A percentile compares a stretch with the other conserved stretches of the same genome.
Evolutionary conservation across 306 rosid species (phyloP).

Genomic region (Fagus crenata): DNA sequence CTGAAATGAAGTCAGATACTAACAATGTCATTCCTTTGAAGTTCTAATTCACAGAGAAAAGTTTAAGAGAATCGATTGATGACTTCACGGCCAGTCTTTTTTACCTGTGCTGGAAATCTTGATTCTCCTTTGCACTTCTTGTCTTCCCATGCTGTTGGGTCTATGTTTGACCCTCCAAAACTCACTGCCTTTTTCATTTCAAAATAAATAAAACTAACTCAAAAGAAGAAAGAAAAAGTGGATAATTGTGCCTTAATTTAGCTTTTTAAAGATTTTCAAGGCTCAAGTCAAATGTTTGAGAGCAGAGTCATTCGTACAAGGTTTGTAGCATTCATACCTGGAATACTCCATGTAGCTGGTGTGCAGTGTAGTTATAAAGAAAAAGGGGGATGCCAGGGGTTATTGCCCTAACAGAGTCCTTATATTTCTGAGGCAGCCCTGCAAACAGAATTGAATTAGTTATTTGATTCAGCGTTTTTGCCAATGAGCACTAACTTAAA

Average conservation of each 20-base stretch:
- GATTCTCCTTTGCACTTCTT: conserved; percentile 33
- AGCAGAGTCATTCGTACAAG: background rate
- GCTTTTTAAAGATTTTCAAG: conserved; percentile 2
- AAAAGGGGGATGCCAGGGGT: conserved; percentile 36
- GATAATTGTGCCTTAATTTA: background rate
- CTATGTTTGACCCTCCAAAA: conserved; percentile 39
- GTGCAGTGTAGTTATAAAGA: conserved; percentile 35
- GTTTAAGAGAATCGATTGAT: background rate
- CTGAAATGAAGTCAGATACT: background rate
- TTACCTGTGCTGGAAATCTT: conserved; percentile 36
- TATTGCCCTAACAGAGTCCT: conserved; percentile 37
- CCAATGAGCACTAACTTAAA: background rate
- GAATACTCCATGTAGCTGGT: conserved; percentile 37
- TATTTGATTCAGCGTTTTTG: background rate
- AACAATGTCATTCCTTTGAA: background rate
- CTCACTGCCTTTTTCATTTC: conserved; percentile 24
- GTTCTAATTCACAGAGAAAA: background rate
- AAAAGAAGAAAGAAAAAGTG: background rate
- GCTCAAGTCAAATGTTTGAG: background rate
- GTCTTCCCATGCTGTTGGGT: conserved; percentile 36
- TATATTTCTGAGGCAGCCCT: conserved; percentile 38
- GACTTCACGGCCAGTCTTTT: background rate
- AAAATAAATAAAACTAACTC: background rate
- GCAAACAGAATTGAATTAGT: background rate
- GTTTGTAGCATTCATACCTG: conserved; percentile 21